Percentiles rank a stretch among this genome's conserved stretches.
Conservation (phyloP, 805 yeast genomes). For the Ogataea dorogensis region DNA sequence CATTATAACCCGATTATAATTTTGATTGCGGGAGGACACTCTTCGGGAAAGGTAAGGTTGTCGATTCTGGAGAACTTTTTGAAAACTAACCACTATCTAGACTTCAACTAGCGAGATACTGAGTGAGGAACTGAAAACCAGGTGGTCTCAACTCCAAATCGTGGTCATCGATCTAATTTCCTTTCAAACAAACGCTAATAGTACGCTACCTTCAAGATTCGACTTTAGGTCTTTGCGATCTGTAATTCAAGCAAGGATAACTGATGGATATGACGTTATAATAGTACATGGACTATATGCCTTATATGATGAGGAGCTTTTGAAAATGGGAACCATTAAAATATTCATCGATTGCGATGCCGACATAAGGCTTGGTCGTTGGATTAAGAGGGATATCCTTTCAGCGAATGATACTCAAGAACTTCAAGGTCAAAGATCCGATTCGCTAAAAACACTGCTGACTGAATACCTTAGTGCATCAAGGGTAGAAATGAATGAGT, state of each 20-base stretch:
- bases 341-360: slow-evolving; percentile 83
- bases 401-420: slow-evolving; percentile 5
- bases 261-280: slow-evolving; percentile 32
- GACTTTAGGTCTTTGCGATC: slow-evolving; percentile 34
- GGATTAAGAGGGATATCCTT: slow-evolving; percentile 49
- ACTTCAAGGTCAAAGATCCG: slow-evolving; percentile 12
- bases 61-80: neutral
- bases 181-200: slow-evolving; percentile 10
- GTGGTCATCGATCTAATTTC: slow-evolving; percentile 27
- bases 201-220: slow-evolving; percentile 40
- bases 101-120: slow-evolving; percentile 25
- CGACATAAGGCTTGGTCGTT: slow-evolving; percentile 77
- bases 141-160: slow-evolving; percentile 21
- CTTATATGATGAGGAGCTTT: slow-evolving; percentile 56
- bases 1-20: slow-evolving; percentile 17
- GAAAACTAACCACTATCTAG: slow-evolving; percentile 14
- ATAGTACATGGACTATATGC: slow-evolving; percentile 81
- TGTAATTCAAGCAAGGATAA: slow-evolving; percentile 11
- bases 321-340: slow-evolving; percentile 58
- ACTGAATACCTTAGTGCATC: slow-evolving; percentile 52
- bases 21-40: slow-evolving; percentile 37
- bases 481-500: slow-evolving; percentile 65
- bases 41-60: slow-evolving; percentile 34
- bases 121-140: slow-evolving; percentile 21
- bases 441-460: slow-evolving; percentile 36